Base-by-base conservation (phyloP, 257 asterid genomes). In the Capsicum rhomboideum region DNA sequence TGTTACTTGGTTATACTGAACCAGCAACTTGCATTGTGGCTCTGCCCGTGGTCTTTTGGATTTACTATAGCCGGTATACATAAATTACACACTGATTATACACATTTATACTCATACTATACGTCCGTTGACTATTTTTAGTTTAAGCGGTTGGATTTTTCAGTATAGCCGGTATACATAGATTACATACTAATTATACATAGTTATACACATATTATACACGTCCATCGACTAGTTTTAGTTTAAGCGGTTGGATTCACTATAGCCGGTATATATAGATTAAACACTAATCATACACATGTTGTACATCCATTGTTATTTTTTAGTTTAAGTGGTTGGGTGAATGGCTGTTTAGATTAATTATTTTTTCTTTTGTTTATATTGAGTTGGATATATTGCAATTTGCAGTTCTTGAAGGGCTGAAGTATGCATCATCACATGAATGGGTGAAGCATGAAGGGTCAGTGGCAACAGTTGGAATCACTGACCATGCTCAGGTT, bases 371-470 rank as follows among this genome's bases (percentile, higher is more conserved):
- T 61, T 54, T 11, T 10, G 9, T 20, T 10, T n/a, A 54, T 17
- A 16, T 13, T 28, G 68, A 44, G 28, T 59, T 61, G 46, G 26
- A 78, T n/a, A 2, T 52, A 11, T 17, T 82, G 66, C 16, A 54
- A 18, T 6, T 84, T 84, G 87, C 91, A 95, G 99, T 94, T 72
- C 58, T 92, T 85, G 99, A 95, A 23, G 97, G 96, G 64, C 82
- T 92, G 83, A 94, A 95, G 61, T 95, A 94, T 86, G 94, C 97
- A 58, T 21, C 83, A 61, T 93, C 98, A 14, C 99, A 95, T 86
- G 99, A 95, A 90, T 95, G 99, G 98, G 99, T 94, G 88, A 95
- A 95, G 88, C 95, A 91, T 84, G 99, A 95, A 4, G 98, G 97
- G 44, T 56, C 92, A 20, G 91, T 94, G 23, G 98, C 98, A 28